Conservation (phyloP, 441 rosid species). For the Corymbia citriodora region DNA sequence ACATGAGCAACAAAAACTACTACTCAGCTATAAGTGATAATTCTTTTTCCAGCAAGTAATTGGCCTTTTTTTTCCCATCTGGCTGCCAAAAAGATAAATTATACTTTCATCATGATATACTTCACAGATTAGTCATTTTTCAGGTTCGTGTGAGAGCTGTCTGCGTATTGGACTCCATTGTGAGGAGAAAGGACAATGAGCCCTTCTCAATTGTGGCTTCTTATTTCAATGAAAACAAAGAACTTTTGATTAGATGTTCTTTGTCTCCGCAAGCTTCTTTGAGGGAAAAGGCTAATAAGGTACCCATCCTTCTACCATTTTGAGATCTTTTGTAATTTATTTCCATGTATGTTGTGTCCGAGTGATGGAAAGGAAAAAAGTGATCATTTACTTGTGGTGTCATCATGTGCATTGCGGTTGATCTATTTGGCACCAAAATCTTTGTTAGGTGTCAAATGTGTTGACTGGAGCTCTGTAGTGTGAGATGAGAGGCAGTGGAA, state of each 20-base stretch:
- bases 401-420: not conserved
- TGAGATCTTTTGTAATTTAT: not conserved
- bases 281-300: conserved; percentile 88
- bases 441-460: not conserved
- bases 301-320: conserved; percentile 7
- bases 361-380: not conserved
- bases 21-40: not conserved
- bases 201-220: conserved; percentile 57
- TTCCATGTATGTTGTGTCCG: not conserved
- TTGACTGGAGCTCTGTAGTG: not conserved
- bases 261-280: conserved; percentile 92
- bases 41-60: not conserved
- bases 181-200: conserved; percentile 74
- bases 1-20: not conserved
- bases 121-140: not conserved
- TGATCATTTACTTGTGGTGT: not conserved
- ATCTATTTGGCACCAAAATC: not conserved
- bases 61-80: not conserved
- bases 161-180: conserved; percentile 80
- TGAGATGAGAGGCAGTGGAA: not conserved
- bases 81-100: not conserved
- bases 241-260: conserved; percentile 54
- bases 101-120: not conserved
- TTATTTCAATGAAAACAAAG: conserved; percentile 69
- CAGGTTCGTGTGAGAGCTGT: conserved; percentile 94